Evolutionary conservation across 23 red algal genomes (phyloP), one percentile per base, ranked within the genome.

Genomic region (Gracilaria gracilis): DNA sequence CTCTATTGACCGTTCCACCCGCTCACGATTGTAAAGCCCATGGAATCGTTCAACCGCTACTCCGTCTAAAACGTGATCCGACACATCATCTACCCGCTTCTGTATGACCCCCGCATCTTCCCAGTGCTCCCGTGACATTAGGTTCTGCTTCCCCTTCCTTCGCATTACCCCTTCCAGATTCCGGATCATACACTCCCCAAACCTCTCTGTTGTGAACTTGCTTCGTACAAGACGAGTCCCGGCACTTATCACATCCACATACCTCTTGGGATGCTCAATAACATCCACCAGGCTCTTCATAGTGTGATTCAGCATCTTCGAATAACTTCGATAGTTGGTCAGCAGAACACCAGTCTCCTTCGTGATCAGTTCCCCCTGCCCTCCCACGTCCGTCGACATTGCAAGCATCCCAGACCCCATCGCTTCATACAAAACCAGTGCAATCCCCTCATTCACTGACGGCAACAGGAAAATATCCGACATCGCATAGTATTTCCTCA

Each of bases 401-500:
- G 38, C 87, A 17, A 90, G 54, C 74, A 90, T 44, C 24, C 87
- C 87, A 7, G 73, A 44, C 13, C 57, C 87, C 74, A 90, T 90
- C 27, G 87, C 87, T 48, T 90, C 87, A 39, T 90, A 90, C 25
- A 90, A 42, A 51, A 90, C 87, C 24, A 90, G 57, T 11, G 87
- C 87, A 36, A 90, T 90, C 32, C 87, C 87, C 55, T 90, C 87
- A 21, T 90, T 90, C 1, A 90, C 57, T 42, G 87, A 90, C 46
- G 87, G 87, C 20, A 90, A 58, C 87, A 90, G 47, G n/a, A 90
- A 80, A 4, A 90, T 74, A 48, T 90, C 87, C 58, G 87, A 90
- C 42, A 90, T 57, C 25, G 87, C 87, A 75, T 90, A 90, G 59
- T 81, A 90, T 12, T 90, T 74, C n/a, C 87, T 61, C 73, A 90